A percentile compares a stretch with the other conserved stretches of the same genome.
Conservation (phyloP, 176 grass and related monocot genomes). For the Pontederia crassipes region DNA sequence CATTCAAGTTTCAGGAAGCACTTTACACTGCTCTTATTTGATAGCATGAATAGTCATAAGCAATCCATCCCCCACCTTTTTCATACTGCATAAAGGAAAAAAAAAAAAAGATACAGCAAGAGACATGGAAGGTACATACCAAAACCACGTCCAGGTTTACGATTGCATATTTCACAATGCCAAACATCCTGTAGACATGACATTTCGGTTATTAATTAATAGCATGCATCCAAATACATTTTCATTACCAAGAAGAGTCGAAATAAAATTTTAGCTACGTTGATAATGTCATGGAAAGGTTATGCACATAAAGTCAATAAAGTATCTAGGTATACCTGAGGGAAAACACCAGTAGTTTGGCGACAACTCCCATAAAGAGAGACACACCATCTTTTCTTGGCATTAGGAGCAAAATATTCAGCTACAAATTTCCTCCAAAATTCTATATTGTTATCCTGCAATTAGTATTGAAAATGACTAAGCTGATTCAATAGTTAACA, state of each 20-base stretch:
- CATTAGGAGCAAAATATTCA: slow-evolving; percentile 87
- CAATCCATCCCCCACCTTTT: not conserved
- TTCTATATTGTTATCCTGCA: slow-evolving; percentile 95
- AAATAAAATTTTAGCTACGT: too few relatives aligned
- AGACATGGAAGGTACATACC: slow-evolving; percentile 36
- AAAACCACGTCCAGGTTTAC: slow-evolving; percentile 84
- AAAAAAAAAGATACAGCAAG: slow-evolving; percentile 4
- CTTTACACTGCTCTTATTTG: too few relatives aligned
- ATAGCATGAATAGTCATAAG: too few relatives aligned
- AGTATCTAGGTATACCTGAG: slow-evolving; percentile 42
- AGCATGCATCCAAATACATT: not conserved
- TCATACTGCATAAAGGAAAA: not conserved
- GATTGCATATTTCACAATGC: slow-evolving; percentile 97
- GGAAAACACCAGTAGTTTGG: slow-evolving; percentile 98
- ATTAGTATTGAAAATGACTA: not conserved
- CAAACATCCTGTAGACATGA: slow-evolving; percentile 69
- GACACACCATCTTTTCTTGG: slow-evolving; percentile 98
- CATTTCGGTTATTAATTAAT: not conserved
- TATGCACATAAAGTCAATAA: not conserved
- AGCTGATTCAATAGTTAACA: not conserved
- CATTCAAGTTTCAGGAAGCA: too few relatives aligned
- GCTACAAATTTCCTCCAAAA: slow-evolving; percentile 97
- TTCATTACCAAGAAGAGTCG: too few relatives aligned
- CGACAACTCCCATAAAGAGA: slow-evolving; percentile 91
- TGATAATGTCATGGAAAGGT: not conserved